Conservation (phyloP, 805 yeast species). For the Candida michaelii region DNA sequence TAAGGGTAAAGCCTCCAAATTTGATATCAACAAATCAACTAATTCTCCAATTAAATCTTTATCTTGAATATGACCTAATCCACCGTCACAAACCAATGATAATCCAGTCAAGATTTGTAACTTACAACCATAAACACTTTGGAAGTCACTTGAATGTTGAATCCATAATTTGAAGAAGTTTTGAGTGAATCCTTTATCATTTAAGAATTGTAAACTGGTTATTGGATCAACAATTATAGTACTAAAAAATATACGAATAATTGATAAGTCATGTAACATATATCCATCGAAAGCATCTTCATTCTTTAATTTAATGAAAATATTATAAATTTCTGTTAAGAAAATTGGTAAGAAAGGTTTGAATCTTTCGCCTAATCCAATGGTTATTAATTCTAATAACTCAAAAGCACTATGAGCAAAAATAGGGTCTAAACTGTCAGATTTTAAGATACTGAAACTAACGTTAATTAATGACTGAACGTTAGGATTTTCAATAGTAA, state of each 20-base stretch:
- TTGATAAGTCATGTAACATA: constrained; percentile 43
- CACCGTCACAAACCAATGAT: constrained; percentile 35
- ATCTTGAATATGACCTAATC: constrained; percentile 28
- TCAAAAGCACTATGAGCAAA: constrained; percentile 42
- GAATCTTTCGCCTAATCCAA: constrained; percentile 31
- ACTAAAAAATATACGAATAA: constrained; percentile 45
- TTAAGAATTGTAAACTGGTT: constrained; percentile 35
- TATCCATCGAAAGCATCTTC: constrained; percentile 44
- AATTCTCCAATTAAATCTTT: constrained; percentile 36
- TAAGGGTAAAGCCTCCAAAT: constrained; percentile 45
- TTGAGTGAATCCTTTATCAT: constrained; percentile 36
- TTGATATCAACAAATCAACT: constrained; percentile 39
- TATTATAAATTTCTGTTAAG: constrained; percentile 36
- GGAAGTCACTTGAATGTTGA: constrained; percentile 44
- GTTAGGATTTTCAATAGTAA: constrained; percentile 37
- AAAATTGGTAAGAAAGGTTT: constrained; percentile 33
- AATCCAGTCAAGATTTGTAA: constrained; percentile 50
- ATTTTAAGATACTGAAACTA: constrained; percentile 34
- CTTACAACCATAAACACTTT: constrained; percentile 56
- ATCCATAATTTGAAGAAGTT: constrained; percentile 50
- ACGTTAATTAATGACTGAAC: constrained; percentile 39
- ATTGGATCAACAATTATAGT: constrained; percentile 39
- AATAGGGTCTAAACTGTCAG: constrained; percentile 38
- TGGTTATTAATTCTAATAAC: constrained; percentile 33
- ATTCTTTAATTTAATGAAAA: constrained; percentile 33